Conservation (phyloP, 371 early-diverging fungal genomes). For the Rhizopus stolonifer region DNA sequence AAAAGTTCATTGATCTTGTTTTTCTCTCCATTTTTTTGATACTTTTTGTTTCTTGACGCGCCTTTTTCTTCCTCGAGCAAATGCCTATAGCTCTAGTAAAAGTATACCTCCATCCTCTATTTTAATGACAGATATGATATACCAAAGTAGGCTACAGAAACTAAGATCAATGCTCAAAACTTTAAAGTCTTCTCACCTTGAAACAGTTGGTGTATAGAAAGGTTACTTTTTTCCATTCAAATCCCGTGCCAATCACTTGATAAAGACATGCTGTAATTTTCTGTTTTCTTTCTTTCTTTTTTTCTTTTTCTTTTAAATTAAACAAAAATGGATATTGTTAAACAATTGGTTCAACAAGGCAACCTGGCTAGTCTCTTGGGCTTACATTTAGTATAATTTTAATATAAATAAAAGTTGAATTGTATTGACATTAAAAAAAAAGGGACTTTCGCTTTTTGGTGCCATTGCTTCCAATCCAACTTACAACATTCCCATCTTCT, state of each 20-base stretch:
- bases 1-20: too few species aligned
- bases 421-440: background rate
- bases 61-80: too few species aligned
- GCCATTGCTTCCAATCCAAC: slow-evolving; percentile 41
- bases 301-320: background rate
- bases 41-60: too few species aligned
- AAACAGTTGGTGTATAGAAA: too few species aligned
- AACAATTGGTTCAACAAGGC: slow-evolving; percentile 40
- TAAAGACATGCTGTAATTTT: background rate
- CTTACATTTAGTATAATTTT: slow-evolving; percentile 37
- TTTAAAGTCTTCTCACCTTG: too few species aligned
- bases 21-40: too few species aligned
- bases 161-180: too few species aligned
- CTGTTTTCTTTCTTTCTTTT: background rate
- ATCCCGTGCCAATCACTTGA: background rate
- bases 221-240: background rate
- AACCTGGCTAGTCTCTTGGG: slow-evolving; percentile 48
- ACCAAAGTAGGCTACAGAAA: too few species aligned
- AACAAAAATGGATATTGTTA: slow-evolving; percentile 36
- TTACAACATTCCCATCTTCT: slow-evolving; percentile 52
- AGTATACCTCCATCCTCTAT: too few species aligned
- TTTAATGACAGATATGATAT: too few species aligned
- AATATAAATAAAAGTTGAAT: background rate
- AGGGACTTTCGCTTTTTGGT: slow-evolving; percentile 48
- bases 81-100: too few species aligned